Evolutionary conservation across 2,329 filamentous ascomycete genomes (phyloP).

Genomic region (Hysterium pulicare): DNA sequence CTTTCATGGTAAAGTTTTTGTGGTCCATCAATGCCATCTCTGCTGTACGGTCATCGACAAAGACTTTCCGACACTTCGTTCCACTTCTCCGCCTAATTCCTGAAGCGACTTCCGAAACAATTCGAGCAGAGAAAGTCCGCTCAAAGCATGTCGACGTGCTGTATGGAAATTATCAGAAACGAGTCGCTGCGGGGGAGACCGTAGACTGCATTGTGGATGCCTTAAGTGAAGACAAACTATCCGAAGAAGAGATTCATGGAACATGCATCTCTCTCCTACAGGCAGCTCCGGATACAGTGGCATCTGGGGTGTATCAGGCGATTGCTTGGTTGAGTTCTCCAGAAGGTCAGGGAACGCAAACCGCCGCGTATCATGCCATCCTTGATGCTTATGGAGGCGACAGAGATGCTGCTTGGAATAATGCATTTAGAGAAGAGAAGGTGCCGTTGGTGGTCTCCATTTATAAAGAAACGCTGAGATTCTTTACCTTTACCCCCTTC

Average conservation of each 20-base stretch:
- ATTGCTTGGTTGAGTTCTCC: slow-evolving; percentile 18
- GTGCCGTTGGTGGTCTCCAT: slow-evolving; percentile 16
- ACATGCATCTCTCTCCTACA: slow-evolving; percentile 21
- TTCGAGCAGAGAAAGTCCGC: slow-evolving; percentile 9
- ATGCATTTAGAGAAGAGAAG: slow-evolving; percentile 21
- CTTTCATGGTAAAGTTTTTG: slow-evolving; percentile 15
- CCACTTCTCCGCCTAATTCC: slow-evolving; percentile 13
- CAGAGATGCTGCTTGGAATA: slow-evolving; percentile 15
- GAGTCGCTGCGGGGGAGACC: slow-evolving; percentile 10
- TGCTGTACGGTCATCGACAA: slow-evolving; percentile 18
- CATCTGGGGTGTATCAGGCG: slow-evolving; percentile 16
- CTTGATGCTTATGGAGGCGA: slow-evolving; percentile 17
- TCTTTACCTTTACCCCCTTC: slow-evolving; percentile 16
- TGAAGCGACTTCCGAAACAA: slow-evolving; percentile 8
- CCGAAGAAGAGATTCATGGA: slow-evolving; percentile 18
- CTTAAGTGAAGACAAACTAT: slow-evolving; percentile 15
- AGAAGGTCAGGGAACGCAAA: slow-evolving; percentile 12
- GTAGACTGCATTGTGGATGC: slow-evolving; percentile 15
- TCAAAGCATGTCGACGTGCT: slow-evolving; percentile 9
- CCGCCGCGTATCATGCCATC: slow-evolving; percentile 13
- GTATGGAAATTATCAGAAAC: slow-evolving; percentile 8
- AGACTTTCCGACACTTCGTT: slow-evolving; percentile 18
- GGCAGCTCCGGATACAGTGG: slow-evolving; percentile 20
- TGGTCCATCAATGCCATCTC: slow-evolving; percentile 19
- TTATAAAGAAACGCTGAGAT: slow-evolving; percentile 20